phyloP scores from a whole-genome alignment of 139 green algal genomes.

The Closterium sp. region DNA sequence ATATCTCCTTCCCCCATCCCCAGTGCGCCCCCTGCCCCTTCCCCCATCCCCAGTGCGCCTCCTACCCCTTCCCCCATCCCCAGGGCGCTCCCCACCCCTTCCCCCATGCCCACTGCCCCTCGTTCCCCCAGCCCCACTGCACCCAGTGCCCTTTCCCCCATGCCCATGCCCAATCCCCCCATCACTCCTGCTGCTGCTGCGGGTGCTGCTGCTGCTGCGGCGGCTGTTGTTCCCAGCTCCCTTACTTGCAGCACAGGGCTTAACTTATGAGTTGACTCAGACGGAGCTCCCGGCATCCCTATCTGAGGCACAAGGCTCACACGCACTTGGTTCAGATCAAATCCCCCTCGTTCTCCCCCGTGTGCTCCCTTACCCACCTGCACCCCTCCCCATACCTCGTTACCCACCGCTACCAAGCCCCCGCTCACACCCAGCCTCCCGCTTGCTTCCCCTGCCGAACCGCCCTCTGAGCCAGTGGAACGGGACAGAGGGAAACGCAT shows the following conservation, averaged over 20 bases:
- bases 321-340: background rate
- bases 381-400: background rate
- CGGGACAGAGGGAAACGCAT: no score
- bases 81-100: background rate
- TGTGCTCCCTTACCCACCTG: background rate
- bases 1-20: background rate
- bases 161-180: background rate
- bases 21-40: background rate
- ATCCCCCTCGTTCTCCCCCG: no score
- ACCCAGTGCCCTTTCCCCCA: background rate
- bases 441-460: background rate
- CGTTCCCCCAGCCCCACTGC: background rate
- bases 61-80: no score
- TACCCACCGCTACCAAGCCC: background rate
- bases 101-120: background rate
- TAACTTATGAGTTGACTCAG: no score
- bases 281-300: no score
- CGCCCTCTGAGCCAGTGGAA: no score
- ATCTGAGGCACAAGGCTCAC: background rate
- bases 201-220: no score
- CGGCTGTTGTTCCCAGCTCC: no score
- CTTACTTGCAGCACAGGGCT: no score
- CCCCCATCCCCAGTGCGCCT: background rate
- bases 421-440: background rate
- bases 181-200: no score